These are phyloP conservation scores for Umbelopsis ramanniana DNA, from an alignment of 192 early-diverging fungal species.

Conservation along the genomic window DNA sequence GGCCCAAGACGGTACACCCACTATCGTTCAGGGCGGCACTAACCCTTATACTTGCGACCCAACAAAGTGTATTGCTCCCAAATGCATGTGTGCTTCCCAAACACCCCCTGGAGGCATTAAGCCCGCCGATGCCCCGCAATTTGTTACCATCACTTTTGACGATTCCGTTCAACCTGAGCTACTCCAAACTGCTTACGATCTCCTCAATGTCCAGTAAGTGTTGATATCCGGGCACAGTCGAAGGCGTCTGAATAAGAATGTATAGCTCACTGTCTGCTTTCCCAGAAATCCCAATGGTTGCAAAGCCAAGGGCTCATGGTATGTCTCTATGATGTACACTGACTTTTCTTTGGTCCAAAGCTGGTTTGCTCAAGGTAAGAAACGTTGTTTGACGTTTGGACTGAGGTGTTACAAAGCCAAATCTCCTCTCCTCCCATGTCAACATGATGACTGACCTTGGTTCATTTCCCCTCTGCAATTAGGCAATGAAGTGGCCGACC, in stretches of 20 bases:
- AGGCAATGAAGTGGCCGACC: conserved; percentile 66
- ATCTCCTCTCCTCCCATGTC: no score
- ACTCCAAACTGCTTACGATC: conserved; percentile 36
- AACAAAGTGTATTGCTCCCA: conserved; percentile 51
- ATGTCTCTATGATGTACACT: conserved; percentile 64
- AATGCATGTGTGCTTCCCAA: conserved; percentile 54
- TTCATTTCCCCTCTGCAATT: not conserved
- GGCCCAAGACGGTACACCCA: conserved; percentile 26
- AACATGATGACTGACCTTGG: not conserved
- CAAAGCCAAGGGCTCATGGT: conserved; percentile 59
- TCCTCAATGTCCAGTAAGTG: conserved; percentile 46
- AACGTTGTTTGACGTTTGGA: no score
- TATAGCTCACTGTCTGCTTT: not conserved
- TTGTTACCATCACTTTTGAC: conserved; percentile 66
- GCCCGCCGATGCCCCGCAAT: conserved; percentile 58
- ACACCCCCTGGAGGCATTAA: conserved; percentile 52
- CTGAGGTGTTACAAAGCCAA: conserved; percentile 37
- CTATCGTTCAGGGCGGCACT: not conserved
- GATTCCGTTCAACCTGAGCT: conserved; percentile 57
- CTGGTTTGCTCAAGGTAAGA: conserved; percentile 62
- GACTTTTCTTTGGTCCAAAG: conserved; percentile 62
- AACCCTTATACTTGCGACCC: conserved; percentile 47
- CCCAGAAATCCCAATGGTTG: conserved; percentile 51
- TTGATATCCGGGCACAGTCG: not conserved
- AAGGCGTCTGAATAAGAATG: no score